phyloP scores from a whole-genome alignment of 371 early-diverging fungal genomes.

The Mucor racemosus region DNA sequence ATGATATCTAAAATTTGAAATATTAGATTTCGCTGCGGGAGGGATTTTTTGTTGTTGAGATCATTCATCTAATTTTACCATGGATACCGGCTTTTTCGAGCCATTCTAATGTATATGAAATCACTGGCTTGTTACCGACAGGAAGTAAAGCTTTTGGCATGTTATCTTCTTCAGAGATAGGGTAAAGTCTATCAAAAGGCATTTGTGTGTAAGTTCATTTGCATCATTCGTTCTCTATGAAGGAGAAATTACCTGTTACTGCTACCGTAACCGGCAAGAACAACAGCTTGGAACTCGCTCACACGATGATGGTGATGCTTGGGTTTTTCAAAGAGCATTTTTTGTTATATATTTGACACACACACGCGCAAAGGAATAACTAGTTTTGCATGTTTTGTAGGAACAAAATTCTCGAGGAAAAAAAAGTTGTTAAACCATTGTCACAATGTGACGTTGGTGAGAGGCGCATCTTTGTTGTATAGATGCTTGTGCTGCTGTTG shows the following conservation, averaged over 20 bases:
- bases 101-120: conserved; percentile 92
- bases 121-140: conserved; percentile 91
- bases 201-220: no score
- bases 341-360: background rate
- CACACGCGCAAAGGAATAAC: background rate
- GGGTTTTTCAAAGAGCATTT: conserved; percentile 54
- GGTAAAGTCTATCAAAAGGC: conserved; percentile 64
- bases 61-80: conserved; percentile 54
- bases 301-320: conserved; percentile 45
- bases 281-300: conserved; percentile 78
- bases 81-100: conserved; percentile 84
- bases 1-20: conserved; percentile 68
- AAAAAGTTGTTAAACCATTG: conserved; percentile 9
- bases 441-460: conserved; percentile 6
- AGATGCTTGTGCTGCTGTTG: no score
- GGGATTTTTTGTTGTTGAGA: background rate
- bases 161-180: conserved; percentile 81
- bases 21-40: background rate
- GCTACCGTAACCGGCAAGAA: conserved; percentile 78
- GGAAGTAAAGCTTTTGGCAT: conserved; percentile 92
- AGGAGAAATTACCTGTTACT: conserved; percentile 58
- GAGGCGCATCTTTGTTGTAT: no score
- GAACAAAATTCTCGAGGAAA: background rate
- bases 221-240: no score
- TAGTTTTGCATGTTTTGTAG: conserved; percentile 3